Percentiles rank a stretch among this genome's conserved stretches.
phyloP scores from a whole-genome alignment of 2,329 filamentous ascomycete species.

The Penicillium hordei region DNA sequence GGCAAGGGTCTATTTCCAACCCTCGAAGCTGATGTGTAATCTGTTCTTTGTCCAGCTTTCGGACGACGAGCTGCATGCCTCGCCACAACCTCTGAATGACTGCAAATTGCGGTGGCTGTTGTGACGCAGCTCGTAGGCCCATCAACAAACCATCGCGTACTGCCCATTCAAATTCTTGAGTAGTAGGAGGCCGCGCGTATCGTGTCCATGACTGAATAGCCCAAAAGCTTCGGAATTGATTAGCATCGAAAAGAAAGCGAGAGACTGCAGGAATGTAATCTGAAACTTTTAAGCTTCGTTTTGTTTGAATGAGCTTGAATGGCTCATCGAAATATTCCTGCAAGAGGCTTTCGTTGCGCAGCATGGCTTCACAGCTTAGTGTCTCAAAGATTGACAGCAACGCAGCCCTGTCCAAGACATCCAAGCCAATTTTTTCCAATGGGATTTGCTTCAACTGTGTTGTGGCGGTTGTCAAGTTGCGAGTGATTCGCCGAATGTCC shows the following conservation, averaged over 20 bases:
- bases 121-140: conserved; percentile 63
- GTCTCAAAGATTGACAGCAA: conserved; percentile 85
- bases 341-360: conserved; percentile 58
- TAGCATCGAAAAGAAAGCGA: conserved; percentile 76
- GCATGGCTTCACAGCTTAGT: conserved; percentile 77
- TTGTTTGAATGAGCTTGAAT: conserved; percentile 76
- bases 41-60: conserved; percentile 68
- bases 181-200: conserved; percentile 62
- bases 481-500: conserved; percentile 62
- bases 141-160: conserved; percentile 70
- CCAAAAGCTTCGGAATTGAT: conserved; percentile 64
- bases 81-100: conserved; percentile 75
- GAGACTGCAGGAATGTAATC: conserved; percentile 79
- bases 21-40: conserved; percentile 76
- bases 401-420: conserved; percentile 57
- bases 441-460: conserved; percentile 54
- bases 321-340: conserved; percentile 72
- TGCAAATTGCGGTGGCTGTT: conserved; percentile 51
- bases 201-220: conserved; percentile 68
- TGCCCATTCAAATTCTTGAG: conserved; percentile 82
- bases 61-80: conserved; percentile 71
- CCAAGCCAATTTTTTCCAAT: conserved; percentile 52
- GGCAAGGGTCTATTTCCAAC: conserved; percentile 69
- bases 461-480: conserved; percentile 59
- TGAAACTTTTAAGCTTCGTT: conserved; percentile 73